Conservation (phyloP, 2,329 filamentous ascomycete genomes). For the Ophiocordyceps camponoti-saundersi region DNA sequence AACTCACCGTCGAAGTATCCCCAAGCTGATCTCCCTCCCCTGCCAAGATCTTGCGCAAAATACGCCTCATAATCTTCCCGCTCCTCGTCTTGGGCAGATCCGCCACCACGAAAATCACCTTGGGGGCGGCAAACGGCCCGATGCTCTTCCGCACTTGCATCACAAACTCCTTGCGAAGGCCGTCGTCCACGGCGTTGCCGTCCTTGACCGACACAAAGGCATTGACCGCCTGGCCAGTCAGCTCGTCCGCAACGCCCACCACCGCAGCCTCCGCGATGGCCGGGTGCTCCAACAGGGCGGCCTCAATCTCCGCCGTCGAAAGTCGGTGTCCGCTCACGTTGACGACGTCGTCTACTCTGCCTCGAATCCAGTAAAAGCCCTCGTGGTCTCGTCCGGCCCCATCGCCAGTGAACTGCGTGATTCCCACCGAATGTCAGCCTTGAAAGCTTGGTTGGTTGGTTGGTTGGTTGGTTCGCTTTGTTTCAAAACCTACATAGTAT, state of each 20-base stretch:
- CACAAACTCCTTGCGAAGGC: slow-evolving; percentile 82
- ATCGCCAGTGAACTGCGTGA: slow-evolving; percentile 64
- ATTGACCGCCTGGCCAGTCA: slow-evolving; percentile 93
- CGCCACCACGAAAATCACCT: slow-evolving; percentile 77
- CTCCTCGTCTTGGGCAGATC: slow-evolving; percentile 95
- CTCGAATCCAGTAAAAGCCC: slow-evolving; percentile 99
- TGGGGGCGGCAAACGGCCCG: slow-evolving; percentile 90
- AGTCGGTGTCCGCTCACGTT: slow-evolving; percentile 94
- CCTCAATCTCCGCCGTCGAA: slow-evolving; percentile 95
- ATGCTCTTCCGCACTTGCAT: slow-evolving; percentile 95
- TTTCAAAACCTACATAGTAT: slow-evolving; percentile 69
- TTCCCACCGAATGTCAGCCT: not conserved
- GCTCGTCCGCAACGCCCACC: slow-evolving; percentile 80
- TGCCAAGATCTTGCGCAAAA: slow-evolving; percentile 90
- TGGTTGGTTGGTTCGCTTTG: too few relatives aligned
- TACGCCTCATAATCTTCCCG: slow-evolving; percentile 97
- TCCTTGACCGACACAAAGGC: slow-evolving; percentile 92
- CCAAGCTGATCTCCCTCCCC: slow-evolving; percentile 95
- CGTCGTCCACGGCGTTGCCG: slow-evolving; percentile 56
- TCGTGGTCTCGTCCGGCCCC: slow-evolving; percentile 93
- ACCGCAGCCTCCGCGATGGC: slow-evolving; percentile 87
- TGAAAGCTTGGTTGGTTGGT: too few relatives aligned
- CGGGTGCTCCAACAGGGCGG: slow-evolving; percentile 82
- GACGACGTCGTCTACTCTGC: slow-evolving; percentile 94
- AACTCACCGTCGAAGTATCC: slow-evolving; percentile 71